Percentiles rank a stretch among this genome's conserved stretches.
These are phyloP conservation scores for Suillus weaverae DNA, from an alignment of 768 basidiomycete genomes.

Conservation along the genomic window DNA sequence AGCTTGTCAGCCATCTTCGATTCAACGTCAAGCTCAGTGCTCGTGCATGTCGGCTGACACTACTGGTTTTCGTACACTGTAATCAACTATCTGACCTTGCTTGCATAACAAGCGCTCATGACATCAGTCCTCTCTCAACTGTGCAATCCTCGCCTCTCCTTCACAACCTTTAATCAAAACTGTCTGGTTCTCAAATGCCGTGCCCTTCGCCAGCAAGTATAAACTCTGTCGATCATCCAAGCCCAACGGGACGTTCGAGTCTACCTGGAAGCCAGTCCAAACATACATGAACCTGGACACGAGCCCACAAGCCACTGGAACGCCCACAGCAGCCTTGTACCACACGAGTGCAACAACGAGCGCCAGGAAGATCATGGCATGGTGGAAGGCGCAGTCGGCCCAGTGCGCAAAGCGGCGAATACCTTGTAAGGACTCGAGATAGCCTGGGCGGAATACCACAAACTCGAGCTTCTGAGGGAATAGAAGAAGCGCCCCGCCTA, in stretches of 20 bases:
- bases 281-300: conserved; percentile 27
- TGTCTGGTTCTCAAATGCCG: conserved; percentile 10
- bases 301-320: conserved; percentile 19
- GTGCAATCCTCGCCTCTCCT: not conserved
- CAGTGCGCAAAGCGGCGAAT: conserved; percentile 39
- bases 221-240: conserved; percentile 35
- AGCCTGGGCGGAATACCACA: conserved; percentile 32
- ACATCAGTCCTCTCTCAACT: not conserved
- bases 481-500: conserved; percentile 34
- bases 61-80: not conserved
- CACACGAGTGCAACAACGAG: conserved; percentile 18
- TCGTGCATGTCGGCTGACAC: not conserved
- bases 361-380: conserved; percentile 36
- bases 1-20: too few relatives aligned
- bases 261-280: conserved; percentile 28
- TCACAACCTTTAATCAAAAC: conserved; percentile 1
- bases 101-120: not conserved
- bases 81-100: not conserved
- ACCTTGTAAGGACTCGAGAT: conserved; percentile 29
- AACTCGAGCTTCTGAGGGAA: conserved; percentile 27
- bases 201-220: conserved; percentile 30
- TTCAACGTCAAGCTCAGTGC: too few relatives aligned
- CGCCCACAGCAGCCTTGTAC: conserved; percentile 18
- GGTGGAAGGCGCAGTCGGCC: conserved; percentile 35
- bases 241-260: conserved; percentile 29